Conservation (phyloP, 2,329 filamentous ascomycete genomes). For the Blastomyces parvus region DNA sequence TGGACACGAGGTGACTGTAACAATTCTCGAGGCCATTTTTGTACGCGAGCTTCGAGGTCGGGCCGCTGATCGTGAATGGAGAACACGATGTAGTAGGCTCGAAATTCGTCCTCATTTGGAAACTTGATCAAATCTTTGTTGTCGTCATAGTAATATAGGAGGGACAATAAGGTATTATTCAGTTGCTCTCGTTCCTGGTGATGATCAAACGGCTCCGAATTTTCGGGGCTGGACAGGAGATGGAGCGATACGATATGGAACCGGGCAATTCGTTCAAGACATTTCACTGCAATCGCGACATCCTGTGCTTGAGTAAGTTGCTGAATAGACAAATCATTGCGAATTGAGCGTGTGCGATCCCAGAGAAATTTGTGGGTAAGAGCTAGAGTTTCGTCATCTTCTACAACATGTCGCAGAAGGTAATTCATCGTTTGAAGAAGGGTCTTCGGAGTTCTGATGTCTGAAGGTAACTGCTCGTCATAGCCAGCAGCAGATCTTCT, state of each 20-base stretch:
- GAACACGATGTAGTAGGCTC: conserved; percentile 52
- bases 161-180: conserved; percentile 51
- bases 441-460: conserved; percentile 49
- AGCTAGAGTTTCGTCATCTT: conserved; percentile 40
- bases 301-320: conserved; percentile 49
- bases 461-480: conserved; percentile 54
- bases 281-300: conserved; percentile 49
- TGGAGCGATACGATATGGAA: conserved; percentile 56
- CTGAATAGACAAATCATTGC: conserved; percentile 57
- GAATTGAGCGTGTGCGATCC: conserved; percentile 55
- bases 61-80: conserved; percentile 45
- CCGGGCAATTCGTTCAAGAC: conserved; percentile 53
- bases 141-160: conserved; percentile 54
- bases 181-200: conserved; percentile 57
- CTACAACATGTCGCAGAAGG: conserved; percentile 42
- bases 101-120: conserved; percentile 54
- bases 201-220: conserved; percentile 45
- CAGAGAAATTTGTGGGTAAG: conserved; percentile 55
- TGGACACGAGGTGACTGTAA: conserved; percentile 45
- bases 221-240: conserved; percentile 44
- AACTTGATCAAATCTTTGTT: conserved; percentile 42
- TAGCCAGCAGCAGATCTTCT: conserved; percentile 53
- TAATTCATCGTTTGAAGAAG: conserved; percentile 41
- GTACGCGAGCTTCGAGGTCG: conserved; percentile 49
- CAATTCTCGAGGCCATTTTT: conserved; percentile 45